Evolutionary conservation across 2,329 filamentous ascomycete species (phyloP), one percentile per base, ranked within the genome.

Genomic region (Fusarium poae): DNA sequence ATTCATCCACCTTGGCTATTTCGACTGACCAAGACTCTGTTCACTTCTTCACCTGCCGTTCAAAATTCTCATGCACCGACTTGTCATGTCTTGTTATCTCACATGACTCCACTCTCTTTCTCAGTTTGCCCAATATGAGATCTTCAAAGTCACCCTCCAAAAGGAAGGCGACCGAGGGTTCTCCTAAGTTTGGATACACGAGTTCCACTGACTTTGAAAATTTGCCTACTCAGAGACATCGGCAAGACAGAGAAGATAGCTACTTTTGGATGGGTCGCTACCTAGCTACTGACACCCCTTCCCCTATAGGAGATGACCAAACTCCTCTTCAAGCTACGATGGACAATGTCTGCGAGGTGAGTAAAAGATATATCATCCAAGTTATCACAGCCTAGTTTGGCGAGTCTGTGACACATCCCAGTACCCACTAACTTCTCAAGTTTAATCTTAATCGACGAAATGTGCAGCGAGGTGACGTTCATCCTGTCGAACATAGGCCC

Each of bases 381-480:
- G 30, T 16, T 18, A 5, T 11, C 4, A 18, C 6, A 18, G 2
- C 1, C 25, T 25, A 3, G 16, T 3, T 6, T 25, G 40, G 1
- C 11, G 21, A 43, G 21, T 10, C 16, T 3, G 5, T 4, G 9
- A 7, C 6, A 16, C 9, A 27, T 25, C 18, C 11, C 3, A 27
- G 21, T 23, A 43, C n/a, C 13, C 20, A 30, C 59, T 73, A 16
- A 72, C 40, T 6, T 18, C 9, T 2, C 4, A 23, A 73, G 71
- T 74, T 48, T 48, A 39, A 13, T 4, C 6, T 49, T 3, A 15
- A 5, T 0, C 39, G n/a, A 5, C 30, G 48, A 3, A 35, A 11
- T 18, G 4, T 16, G 13, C 6, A 61, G 39, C 62, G 71, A 13
- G 69, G 69, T 3, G 71, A 73, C 13, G 20, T 73, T 2, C 35